Evolutionary conservation across 2,329 filamentous ascomycete genomes (phyloP).

Genomic region (Trichoderma cornu-damae): DNA sequence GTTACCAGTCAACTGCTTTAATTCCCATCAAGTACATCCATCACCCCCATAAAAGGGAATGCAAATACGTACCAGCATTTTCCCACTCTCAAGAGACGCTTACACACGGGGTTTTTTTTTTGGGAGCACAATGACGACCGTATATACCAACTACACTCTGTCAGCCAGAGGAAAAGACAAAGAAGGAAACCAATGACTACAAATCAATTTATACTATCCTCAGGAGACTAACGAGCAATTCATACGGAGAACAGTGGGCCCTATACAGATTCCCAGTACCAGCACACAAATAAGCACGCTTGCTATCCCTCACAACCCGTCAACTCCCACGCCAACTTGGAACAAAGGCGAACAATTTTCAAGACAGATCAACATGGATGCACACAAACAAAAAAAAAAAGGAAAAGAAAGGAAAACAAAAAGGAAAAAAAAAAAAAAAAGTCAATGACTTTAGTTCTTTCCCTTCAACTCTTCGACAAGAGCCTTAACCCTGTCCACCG

Average conservation of each 20-base stretch:
- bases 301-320: constrained; percentile 16
- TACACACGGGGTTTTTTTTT: no score
- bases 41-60: no score
- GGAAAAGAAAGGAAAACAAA: no score
- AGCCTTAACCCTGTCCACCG: constrained; percentile 69
- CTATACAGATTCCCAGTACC: constrained; percentile 16
- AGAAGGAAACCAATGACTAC: not conserved
- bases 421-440: no score
- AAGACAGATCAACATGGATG: not conserved
- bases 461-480: constrained; percentile 50
- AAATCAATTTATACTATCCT: constrained; percentile 10
- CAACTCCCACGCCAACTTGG: constrained; percentile 18
- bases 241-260: constrained; percentile 11
- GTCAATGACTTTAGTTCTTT: constrained; percentile 15
- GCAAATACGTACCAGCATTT: no score
- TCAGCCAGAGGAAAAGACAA: no score
- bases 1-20: no score
- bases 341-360: constrained; percentile 3
- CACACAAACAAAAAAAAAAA: no score
- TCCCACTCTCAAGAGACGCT: no score
- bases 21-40: no score
- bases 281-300: constrained; percentile 19
- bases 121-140: no score
- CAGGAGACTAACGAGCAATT: constrained; percentile 13
- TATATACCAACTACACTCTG: no score